These are phyloP conservation scores for Penicillium nordicum DNA, from an alignment of 2,329 filamentous ascomycete genomes.

Conservation along the genomic window DNA sequence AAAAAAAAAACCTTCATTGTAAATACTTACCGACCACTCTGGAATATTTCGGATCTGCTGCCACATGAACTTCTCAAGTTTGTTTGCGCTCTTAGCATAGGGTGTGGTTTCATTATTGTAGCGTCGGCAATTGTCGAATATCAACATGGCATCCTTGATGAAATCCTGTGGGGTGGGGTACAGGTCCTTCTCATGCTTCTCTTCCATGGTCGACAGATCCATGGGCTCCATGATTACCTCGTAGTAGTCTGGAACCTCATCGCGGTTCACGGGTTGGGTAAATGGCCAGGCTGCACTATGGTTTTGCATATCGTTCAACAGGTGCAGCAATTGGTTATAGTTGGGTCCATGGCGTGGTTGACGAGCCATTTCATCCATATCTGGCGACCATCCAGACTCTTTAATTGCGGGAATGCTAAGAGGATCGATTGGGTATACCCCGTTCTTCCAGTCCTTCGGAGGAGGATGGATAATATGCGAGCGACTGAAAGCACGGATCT, in stretches of 20 bases:
- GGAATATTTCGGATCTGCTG: conserved; percentile 84
- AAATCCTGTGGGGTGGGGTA: conserved; percentile 93
- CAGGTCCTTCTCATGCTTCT: conserved; percentile 87
- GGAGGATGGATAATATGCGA: conserved; percentile 83
- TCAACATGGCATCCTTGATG: conserved; percentile 77
- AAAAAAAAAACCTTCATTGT: background rate
- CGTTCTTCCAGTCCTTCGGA: conserved; percentile 80
- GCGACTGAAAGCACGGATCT: conserved; percentile 87
- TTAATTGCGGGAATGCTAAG: conserved; percentile 84
- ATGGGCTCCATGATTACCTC: conserved; percentile 97
- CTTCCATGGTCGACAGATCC: conserved; percentile 94
- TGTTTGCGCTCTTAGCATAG: conserved; percentile 92
- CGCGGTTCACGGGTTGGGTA: conserved; percentile 84
- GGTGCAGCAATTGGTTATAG: conserved; percentile 87
- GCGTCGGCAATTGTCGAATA: conserved; percentile 91
- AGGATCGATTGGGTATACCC: conserved; percentile 72
- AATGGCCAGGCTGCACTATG: conserved; percentile 94
- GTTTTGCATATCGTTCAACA: conserved; percentile 94
- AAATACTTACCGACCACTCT: conserved; percentile 69
- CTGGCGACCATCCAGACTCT: conserved; percentile 88
- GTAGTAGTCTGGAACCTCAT: conserved; percentile 98
- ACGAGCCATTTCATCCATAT: conserved; percentile 95
- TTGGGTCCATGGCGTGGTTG: conserved; percentile 94
- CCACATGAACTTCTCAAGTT: conserved; percentile 94
- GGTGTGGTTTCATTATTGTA: conserved; percentile 96